Evolutionary conservation across 2,329 filamentous ascomycete genomes (phyloP).

Genomic region (Coniochaeta prunicola): DNA sequence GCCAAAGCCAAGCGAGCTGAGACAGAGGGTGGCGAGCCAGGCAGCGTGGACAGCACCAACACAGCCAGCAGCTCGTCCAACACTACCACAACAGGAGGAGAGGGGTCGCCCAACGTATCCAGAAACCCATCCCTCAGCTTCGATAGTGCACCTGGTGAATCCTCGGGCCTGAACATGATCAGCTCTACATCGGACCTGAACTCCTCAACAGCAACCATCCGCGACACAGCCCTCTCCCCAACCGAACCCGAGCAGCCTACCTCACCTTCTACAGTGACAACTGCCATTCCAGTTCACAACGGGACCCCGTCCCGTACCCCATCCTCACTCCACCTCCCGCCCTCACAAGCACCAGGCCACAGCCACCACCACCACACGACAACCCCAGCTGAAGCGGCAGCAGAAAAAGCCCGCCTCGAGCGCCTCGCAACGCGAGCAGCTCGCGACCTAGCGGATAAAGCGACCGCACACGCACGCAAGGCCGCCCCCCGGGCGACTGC

Average conservation of each 20-base stretch:
- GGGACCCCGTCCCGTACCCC: slow-evolving; percentile 4
- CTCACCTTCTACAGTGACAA: slow-evolving; percentile 8
- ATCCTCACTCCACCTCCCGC: slow-evolving; percentile 9
- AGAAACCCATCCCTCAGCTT: slow-evolving; percentile 6
- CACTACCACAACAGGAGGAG: not conserved
- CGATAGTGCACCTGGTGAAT: slow-evolving; percentile 6
- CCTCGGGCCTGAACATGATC: slow-evolving; percentile 12
- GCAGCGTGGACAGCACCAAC: slow-evolving; percentile 8
- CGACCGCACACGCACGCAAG: slow-evolving; percentile 47
- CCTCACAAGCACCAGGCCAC: slow-evolving; percentile 3
- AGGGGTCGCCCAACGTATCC: not conserved
- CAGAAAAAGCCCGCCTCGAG: slow-evolving; percentile 54
- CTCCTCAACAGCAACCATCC: slow-evolving; percentile 13
- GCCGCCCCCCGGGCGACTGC: slow-evolving; percentile 38
- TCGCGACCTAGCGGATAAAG: slow-evolving; percentile 48
- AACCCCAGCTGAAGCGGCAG: slow-evolving; percentile 47
- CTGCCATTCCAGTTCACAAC: slow-evolving; percentile 5
- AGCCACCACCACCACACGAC: slow-evolving; percentile 15
- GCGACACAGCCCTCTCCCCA: slow-evolving; percentile 14
- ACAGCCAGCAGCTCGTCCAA: slow-evolving; percentile 5
- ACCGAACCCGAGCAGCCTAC: slow-evolving; percentile 15
- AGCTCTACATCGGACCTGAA: not conserved
- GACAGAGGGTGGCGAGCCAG: slow-evolving; percentile 10
- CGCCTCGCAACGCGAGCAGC: slow-evolving; percentile 49
- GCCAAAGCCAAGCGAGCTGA: slow-evolving; percentile 20